Percentiles rank a stretch among this genome's conserved stretches.
These are phyloP conservation scores for Taiozyma sp. DNA, from an alignment of 1,139 yeast genomes.

Conservation along the genomic window DNA sequence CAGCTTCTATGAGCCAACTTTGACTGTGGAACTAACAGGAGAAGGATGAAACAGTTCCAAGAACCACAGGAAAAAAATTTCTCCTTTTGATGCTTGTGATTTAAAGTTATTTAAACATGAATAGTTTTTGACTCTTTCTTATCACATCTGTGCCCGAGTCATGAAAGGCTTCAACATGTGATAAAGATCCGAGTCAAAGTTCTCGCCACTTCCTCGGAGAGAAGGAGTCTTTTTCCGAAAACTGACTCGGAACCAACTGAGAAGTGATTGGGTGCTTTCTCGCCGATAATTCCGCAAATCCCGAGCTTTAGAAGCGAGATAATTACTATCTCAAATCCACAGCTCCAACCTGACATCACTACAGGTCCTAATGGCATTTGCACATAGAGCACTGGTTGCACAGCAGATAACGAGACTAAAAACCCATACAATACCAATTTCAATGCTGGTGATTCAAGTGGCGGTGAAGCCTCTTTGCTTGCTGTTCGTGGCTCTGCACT, in stretches of 20 bases:
- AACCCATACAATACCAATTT: conserved; percentile 32
- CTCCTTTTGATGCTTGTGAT: not conserved
- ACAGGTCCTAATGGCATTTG: conserved; percentile 33
- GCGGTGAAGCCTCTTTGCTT: conserved; percentile 58
- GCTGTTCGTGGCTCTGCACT: conserved; percentile 44
- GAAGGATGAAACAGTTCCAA: not conserved
- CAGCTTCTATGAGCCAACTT: not conserved
- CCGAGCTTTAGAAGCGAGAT: too few relatives aligned
- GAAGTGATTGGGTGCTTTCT: too few relatives aligned
- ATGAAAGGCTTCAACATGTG: not conserved
- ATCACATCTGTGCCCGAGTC: not conserved
- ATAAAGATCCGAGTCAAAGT: not conserved
- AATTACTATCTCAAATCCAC: too few relatives aligned
- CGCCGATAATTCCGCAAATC: too few relatives aligned
- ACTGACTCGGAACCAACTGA: not conserved
- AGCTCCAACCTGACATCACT: too few relatives aligned
- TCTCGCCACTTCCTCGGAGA: not conserved
- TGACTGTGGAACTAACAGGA: too few relatives aligned
- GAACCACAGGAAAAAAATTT: not conserved
- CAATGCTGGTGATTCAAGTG: conserved; percentile 55
- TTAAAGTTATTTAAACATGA: not conserved
- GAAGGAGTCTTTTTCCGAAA: not conserved
- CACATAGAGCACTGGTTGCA: conserved; percentile 50
- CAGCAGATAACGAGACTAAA: conserved; percentile 47
- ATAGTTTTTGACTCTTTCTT: not conserved